Evolutionary conservation across 495 filamentous ascomycete species (phyloP).

Genomic region (Daldinia vernicosa): DNA sequence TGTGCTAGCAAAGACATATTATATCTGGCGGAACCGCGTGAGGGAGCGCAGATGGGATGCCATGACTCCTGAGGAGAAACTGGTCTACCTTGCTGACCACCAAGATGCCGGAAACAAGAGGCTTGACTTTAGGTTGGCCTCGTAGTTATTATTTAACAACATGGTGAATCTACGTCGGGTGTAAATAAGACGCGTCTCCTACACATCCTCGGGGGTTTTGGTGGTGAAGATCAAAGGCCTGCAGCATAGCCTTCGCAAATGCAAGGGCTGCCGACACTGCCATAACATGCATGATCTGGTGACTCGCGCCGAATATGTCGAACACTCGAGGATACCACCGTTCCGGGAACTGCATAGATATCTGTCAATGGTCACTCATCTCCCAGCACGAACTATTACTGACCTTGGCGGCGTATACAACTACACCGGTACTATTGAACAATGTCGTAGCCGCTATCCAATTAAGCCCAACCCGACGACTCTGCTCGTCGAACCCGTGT

Average conservation of each 20-base stretch:
- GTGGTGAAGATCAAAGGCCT: slow-evolving; percentile 60
- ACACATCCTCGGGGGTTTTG: slow-evolving; percentile 6
- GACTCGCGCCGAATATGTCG: slow-evolving; percentile 60
- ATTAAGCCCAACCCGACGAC: slow-evolving; percentile 30
- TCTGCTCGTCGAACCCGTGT: slow-evolving; percentile 52
- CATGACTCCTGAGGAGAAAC: slow-evolving; percentile 69
- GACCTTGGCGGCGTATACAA: not conserved
- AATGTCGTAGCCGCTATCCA: not conserved
- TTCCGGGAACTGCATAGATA: slow-evolving; percentile 62
- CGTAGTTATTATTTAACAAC: slow-evolving; percentile 32
- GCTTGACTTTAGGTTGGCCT: slow-evolving; percentile 64
- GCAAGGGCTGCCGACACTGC: slow-evolving; percentile 57
- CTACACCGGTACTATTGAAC: not conserved
- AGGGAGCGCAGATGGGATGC: slow-evolving; percentile 54
- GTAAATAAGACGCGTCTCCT: not conserved
- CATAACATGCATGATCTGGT: slow-evolving; percentile 62
- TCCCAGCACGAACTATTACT: not conserved
- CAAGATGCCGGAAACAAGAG: slow-evolving; percentile 76
- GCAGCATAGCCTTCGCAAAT: slow-evolving; percentile 55
- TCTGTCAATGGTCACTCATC: not conserved
- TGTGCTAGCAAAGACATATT: slow-evolving; percentile 67
- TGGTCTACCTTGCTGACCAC: slow-evolving; percentile 71
- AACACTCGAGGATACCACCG: slow-evolving; percentile 55
- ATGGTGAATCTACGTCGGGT: not conserved
- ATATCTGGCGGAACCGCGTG: slow-evolving; percentile 65